Evolutionary conservation across 768 basidiomycete species (phyloP).

Genomic region (Trametes cinnabarina): DNA sequence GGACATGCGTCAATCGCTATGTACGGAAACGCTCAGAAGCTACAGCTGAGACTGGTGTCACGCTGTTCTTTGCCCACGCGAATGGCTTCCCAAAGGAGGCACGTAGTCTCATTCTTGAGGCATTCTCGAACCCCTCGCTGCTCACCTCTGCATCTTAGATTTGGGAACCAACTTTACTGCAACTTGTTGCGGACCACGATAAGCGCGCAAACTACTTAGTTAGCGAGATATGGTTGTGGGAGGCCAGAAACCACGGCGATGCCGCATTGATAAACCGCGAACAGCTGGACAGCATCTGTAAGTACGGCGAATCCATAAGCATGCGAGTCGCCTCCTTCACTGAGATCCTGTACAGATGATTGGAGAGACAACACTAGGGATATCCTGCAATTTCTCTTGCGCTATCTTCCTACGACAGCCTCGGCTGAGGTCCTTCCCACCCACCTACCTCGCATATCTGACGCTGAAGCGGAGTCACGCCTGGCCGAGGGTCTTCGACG

Average conservation of each 20-base stretch:
- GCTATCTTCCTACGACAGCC: constrained; percentile 55
- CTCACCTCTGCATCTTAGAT: no score
- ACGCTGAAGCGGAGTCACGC: constrained; percentile 42
- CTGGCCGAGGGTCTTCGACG: constrained; percentile 44
- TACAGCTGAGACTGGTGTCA: constrained; percentile 44
- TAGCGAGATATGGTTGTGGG: constrained; percentile 80
- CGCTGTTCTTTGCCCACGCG: constrained; percentile 77
- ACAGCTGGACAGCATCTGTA: constrained; percentile 58
- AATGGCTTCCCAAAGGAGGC: constrained; percentile 91
- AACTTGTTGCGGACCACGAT: constrained; percentile 46
- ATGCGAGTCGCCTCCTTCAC: no score
- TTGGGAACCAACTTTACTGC: constrained; percentile 69
- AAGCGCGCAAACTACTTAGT: constrained; percentile 36
- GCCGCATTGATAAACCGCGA: constrained; percentile 67
- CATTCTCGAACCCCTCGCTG: no score
- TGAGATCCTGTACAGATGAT: constrained; percentile 51
- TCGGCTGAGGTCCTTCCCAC: constrained; percentile 41
- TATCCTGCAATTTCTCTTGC: constrained; percentile 68
- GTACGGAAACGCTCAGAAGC: constrained; percentile 33
- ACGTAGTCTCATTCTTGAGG: neutral
- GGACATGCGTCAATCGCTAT: constrained; percentile 75
- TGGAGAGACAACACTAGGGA: constrained; percentile 81
- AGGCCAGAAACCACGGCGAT: constrained; percentile 84
- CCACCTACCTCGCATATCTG: constrained; percentile 50
- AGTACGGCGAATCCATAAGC: no score